A percentile compares a stretch with the other conserved stretches of the same genome.
Conservation (phyloP, 805 yeast species). For the Metschnikowia picachoensis region DNA sequence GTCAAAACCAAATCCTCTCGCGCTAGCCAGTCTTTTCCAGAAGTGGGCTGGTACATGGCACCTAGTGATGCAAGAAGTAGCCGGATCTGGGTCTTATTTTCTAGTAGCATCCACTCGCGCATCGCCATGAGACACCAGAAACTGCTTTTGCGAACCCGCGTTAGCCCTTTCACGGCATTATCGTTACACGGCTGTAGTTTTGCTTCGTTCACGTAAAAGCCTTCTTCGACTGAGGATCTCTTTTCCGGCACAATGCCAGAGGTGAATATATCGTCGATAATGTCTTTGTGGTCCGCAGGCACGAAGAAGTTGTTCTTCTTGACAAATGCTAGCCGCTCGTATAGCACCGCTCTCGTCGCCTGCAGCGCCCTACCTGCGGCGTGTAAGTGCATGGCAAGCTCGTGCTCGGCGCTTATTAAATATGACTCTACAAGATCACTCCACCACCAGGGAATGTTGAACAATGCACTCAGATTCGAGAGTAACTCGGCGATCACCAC, state of each 20-base stretch:
- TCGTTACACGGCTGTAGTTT: constrained; percentile 35
- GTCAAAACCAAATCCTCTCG: constrained; percentile 29
- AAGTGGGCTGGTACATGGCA: constrained; percentile 18
- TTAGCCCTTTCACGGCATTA: constrained; percentile 46
- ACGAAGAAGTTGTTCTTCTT: constrained; percentile 12
- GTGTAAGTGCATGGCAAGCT: constrained; percentile 42
- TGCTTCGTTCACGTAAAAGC: constrained; percentile 29
- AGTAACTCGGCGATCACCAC: constrained; percentile 70
- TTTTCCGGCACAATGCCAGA: constrained; percentile 8
- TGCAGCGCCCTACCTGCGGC: constrained; percentile 38
- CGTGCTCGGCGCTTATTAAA: constrained; percentile 44
- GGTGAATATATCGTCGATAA: constrained; percentile 10
- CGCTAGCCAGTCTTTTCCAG: constrained; percentile 31
- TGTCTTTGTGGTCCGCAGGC: constrained; percentile 9
- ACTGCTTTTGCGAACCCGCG: constrained; percentile 68
- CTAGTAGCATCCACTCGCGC: constrained; percentile 52
- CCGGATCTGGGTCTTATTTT: constrained; percentile 25
- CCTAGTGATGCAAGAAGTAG: constrained; percentile 25
- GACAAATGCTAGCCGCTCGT: constrained; percentile 36
- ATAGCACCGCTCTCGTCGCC: constrained; percentile 44
- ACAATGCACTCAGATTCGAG: constrained; percentile 41
- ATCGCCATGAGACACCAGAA: constrained; percentile 76
- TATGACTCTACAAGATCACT: constrained; percentile 41
- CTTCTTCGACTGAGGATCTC: constrained; percentile 28
- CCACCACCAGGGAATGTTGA: constrained; percentile 44